These are phyloP conservation scores for Mycoemilia scoparia DNA, from an alignment of 192 early-diverging fungal genomes.

Conservation along the genomic window DNA sequence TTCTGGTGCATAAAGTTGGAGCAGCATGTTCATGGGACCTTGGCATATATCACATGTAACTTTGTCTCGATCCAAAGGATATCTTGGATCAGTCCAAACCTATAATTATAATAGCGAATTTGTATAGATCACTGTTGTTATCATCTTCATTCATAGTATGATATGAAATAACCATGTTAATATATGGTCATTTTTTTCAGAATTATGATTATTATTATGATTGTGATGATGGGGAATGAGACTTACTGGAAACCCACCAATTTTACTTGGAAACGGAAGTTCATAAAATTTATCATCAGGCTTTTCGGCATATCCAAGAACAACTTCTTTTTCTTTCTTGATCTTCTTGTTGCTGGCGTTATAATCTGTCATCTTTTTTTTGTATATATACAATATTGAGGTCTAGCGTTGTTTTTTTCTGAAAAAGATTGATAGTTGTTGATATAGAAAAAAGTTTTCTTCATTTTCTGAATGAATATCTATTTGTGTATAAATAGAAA, in stretches of 20 bases:
- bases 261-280: slow-evolving; percentile 63
- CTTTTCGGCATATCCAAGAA: slow-evolving; percentile 60
- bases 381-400: no score
- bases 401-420: no score
- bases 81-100: slow-evolving; percentile 63
- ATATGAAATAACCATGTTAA: no score
- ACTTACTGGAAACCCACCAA: slow-evolving; percentile 68
- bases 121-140: neutral
- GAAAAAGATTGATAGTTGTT: no score
- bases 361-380: no score
- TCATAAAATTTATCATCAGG: slow-evolving; percentile 36
- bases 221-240: neutral
- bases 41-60: slow-evolving; percentile 54
- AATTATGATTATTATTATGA: neutral
- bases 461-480: no score
- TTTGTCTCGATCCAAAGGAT: slow-evolving; percentile 35
- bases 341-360: no score
- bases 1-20: slow-evolving; percentile 88
- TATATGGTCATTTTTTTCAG: neutral
- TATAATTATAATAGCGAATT: neutral
- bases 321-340: no score
- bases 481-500: no score
- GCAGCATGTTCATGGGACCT: slow-evolving; percentile 53
- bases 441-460: no score
- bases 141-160: no score